Evolutionary conservation across 495 filamentous ascomycete species (phyloP), one percentile per base, ranked within the genome.

Genomic region (Aspergillus heteromorphus): DNA sequence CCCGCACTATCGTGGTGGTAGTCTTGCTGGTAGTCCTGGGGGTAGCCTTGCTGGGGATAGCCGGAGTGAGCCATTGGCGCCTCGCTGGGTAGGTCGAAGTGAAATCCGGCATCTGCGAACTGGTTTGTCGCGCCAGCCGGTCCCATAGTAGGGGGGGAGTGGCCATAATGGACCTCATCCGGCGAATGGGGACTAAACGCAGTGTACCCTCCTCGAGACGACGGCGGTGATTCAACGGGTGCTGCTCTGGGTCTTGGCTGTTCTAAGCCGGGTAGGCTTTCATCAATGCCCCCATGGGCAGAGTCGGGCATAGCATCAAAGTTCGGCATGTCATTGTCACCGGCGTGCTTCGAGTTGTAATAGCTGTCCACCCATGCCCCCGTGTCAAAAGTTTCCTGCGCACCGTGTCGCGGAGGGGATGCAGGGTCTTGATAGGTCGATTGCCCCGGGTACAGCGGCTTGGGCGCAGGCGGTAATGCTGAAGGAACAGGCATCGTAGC

Each of bases 11-110:
- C 76, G 47, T 77, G 73, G 4, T 65, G 57, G 19, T 62, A 67
- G 34, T 73, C 69, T n/a, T n/a, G n/a, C n/a, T n/a, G n/a, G n/a
- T n/a, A n/a, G n/a, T n/a, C n/a, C n/a, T n/a, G n/a, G n/a, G n/a
- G n/a, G n/a, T n/a, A n/a, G n/a, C n/a, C n/a, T n/a, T n/a, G n/a
- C n/a, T 77, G 73, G 4, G 65, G 57, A 21, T 62, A 67, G 34
- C 73, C 69, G 13, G 66, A 23, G 14, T 20, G 43, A 2, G 8
- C 67, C 20, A 77, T 78, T 29, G 80, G 80, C n/a, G 77, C 72
- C 57, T 85, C 83, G 19, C 73, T 76, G 2, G 81, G 81, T 73
- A 91, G 83, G 57, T 87, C 87, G 59, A 90, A 92, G 16, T 89
- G 73, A 51, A 78, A 79, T 7, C 71, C 76, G 41, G 74, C 73